Evolutionary conservation across 495 filamentous ascomycete genomes (phyloP).

Genomic region (Pseudomonodictys pantanalensis): DNA sequence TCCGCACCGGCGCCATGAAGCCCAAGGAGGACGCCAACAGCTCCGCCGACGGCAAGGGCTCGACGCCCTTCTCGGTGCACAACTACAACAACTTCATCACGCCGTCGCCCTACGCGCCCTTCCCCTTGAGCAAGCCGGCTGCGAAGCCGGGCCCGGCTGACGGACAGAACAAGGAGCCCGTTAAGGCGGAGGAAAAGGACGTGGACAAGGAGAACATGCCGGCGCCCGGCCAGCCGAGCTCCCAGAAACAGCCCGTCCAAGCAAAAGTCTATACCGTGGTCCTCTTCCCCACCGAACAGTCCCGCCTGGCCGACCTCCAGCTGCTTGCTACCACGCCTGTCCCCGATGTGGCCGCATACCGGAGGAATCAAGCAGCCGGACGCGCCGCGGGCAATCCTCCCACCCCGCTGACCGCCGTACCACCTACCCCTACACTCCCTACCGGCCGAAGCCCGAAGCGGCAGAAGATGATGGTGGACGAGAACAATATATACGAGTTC

Average conservation of each 20-base stretch:
- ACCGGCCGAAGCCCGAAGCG: slow-evolving; percentile 53
- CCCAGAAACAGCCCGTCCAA: slow-evolving; percentile 48
- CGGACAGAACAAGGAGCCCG: slow-evolving; percentile 35
- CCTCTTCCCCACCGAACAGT: slow-evolving; percentile 77
- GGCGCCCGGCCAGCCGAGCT: slow-evolving; percentile 45
- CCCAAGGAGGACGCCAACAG: slow-evolving; percentile 48
- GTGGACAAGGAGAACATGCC: slow-evolving; percentile 52
- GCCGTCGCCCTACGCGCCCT: slow-evolving; percentile 81
- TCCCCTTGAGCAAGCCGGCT: slow-evolving; percentile 55
- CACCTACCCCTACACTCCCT: slow-evolving; percentile 57
- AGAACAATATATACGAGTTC: slow-evolving; percentile 64
- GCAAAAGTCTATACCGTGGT: slow-evolving; percentile 75
- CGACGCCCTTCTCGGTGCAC: slow-evolving; percentile 76
- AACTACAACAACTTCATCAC: slow-evolving; percentile 85
- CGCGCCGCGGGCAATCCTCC: slow-evolving; percentile 56
- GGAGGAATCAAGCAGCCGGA: slow-evolving; percentile 28
- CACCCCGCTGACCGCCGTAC: slow-evolving; percentile 61
- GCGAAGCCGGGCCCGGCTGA: slow-evolving; percentile 41
- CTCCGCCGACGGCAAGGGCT: slow-evolving; percentile 56
- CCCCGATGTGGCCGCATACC: slow-evolving; percentile 45
- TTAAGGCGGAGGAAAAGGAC: slow-evolving; percentile 37
- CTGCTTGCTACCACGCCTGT: slow-evolving; percentile 72
- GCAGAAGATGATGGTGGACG: slow-evolving; percentile 74
- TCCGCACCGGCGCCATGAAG: slow-evolving; percentile 63
- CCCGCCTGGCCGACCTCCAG: slow-evolving; percentile 67